Evolutionary conservation across 768 basidiomycete species (phyloP).

Genomic region (Suillus brevipes): DNA sequence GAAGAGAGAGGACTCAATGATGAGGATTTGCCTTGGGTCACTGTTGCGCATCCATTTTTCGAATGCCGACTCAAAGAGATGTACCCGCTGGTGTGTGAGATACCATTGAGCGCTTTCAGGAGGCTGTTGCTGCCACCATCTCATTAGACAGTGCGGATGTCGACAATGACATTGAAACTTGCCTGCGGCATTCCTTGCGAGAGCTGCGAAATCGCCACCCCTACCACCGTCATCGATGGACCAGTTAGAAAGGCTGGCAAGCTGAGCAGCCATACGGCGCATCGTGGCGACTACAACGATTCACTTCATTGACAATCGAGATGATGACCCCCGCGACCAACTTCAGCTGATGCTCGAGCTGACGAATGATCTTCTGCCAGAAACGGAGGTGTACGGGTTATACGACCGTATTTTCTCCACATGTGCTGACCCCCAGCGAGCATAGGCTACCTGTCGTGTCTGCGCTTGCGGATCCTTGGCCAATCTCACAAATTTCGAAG

Average conservation of each 20-base stretch:
- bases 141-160: background rate
- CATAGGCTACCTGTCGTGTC: background rate
- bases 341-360: background rate
- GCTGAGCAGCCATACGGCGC: background rate
- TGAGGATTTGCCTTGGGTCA: constrained; percentile 4
- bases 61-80: background rate
- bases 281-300: background rate
- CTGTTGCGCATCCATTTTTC: background rate
- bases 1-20: constrained; percentile 1
- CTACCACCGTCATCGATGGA: background rate
- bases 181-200: background rate
- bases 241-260: background rate
- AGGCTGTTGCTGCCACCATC: background rate
- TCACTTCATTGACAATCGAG: background rate
- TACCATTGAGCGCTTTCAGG: background rate
- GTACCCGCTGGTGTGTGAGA: background rate
- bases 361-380: background rate
- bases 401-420: background rate
- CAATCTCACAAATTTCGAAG: background rate
- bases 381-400: background rate
- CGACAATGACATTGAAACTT: background rate
- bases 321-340: background rate
- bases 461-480: background rate
- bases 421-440: background rate
- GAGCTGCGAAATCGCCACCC: background rate